Evolutionary conservation across 805 yeast species (phyloP).

Genomic region (Suhomyces pyralidae): DNA sequence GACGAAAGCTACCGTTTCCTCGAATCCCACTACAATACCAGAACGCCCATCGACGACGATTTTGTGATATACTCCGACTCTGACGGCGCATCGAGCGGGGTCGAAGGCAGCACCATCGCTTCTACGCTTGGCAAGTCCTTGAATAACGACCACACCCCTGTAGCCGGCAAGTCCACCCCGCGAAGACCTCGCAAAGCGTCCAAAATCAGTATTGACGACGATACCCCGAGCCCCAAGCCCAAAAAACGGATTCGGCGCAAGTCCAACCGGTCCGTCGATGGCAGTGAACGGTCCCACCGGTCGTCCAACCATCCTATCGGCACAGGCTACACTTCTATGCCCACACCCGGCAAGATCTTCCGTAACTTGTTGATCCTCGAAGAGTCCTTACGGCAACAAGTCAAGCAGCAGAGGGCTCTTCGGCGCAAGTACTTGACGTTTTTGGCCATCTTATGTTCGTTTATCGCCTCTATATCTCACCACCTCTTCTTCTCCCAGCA

Average conservation of each 20-base stretch:
- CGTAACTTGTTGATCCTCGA: constrained; percentile 81
- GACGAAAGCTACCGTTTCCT: background rate
- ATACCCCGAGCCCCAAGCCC: constrained; percentile 19
- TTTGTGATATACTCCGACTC: constrained; percentile 35
- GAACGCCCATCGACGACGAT: constrained; percentile 18
- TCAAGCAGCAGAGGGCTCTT: constrained; percentile 62
- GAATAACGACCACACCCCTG: background rate
- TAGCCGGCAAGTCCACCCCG: constrained; percentile 1
- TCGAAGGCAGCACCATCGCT: constrained; percentile 9
- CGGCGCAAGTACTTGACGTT: constrained; percentile 63
- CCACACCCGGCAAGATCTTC: constrained; percentile 69
- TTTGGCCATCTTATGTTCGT: constrained; percentile 35
- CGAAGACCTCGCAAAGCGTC: constrained; percentile 4
- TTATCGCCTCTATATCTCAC: constrained; percentile 40
- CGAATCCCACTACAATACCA: background rate
- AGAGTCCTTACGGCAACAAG: constrained; percentile 80
- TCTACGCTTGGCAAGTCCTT: background rate
- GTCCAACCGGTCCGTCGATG: constrained; percentile 3
- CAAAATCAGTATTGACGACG: constrained; percentile 13
- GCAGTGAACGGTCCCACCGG: constrained; percentile 22
- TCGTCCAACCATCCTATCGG: constrained; percentile 16
- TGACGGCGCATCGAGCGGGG: constrained; percentile 32
- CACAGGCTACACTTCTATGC: constrained; percentile 19
- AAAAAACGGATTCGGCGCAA: constrained; percentile 15
- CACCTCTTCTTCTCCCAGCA: constrained; percentile 29